These are phyloP conservation scores for Pulveroboletus sp. DNA, from an alignment of 768 basidiomycete genomes.

Conservation along the genomic window DNA sequence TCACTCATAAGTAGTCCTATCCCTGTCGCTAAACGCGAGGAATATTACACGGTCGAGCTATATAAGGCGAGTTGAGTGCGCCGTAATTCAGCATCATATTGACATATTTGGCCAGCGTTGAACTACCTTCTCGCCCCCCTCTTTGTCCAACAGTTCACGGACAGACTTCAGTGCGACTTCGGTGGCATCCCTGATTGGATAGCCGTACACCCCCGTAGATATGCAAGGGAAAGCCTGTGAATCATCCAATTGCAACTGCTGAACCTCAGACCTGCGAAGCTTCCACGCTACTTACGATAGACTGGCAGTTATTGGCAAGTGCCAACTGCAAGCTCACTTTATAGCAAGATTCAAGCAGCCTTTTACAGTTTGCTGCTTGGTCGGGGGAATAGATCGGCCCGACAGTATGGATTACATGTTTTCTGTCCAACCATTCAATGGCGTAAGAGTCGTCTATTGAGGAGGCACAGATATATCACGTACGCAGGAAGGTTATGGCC, in stretches of 20 bases:
- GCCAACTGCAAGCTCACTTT: conserved; percentile 59
- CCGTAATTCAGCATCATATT: not conserved
- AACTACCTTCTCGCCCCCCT: conserved; percentile 41
- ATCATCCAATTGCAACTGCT: not conserved
- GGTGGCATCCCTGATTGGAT: conserved; percentile 71
- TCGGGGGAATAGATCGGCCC: conserved; percentile 57
- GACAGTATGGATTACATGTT: conserved; percentile 76
- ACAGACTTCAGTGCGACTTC: conserved; percentile 60
- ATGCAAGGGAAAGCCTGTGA: conserved; percentile 74
- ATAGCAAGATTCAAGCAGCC: conserved; percentile 67
- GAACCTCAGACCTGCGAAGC: not conserved
- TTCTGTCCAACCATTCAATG: conserved; percentile 36
- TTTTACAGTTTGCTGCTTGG: conserved; percentile 42
- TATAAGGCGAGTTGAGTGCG: not conserved
- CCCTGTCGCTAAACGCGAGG: conserved; percentile 63
- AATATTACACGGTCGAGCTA: conserved; percentile 74
- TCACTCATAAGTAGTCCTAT: conserved; percentile 63
- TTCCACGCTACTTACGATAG: conserved; percentile 50
- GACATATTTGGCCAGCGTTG: not conserved
- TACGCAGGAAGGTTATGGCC: conserved; percentile 77
- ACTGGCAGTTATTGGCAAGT: conserved; percentile 51
- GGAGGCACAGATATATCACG: conserved; percentile 24
- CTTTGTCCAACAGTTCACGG: conserved; percentile 54
- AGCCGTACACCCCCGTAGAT: conserved; percentile 76
- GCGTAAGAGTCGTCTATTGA: not conserved